These are phyloP conservation scores for Epichloe sibirici DNA, from an alignment of 2,329 filamentous ascomycete genomes.

Conservation along the genomic window DNA sequence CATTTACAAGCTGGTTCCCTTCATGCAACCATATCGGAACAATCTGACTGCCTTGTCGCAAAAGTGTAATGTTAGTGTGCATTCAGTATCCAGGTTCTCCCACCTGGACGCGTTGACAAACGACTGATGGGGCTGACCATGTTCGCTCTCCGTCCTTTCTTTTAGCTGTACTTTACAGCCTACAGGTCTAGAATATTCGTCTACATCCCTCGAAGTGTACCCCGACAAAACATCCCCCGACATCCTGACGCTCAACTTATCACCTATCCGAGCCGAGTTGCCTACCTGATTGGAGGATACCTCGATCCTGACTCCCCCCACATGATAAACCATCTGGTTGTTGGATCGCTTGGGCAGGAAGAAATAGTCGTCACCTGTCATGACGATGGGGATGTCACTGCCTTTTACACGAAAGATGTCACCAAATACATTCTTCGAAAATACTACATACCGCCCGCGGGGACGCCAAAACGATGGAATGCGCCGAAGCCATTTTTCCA, in stretches of 20 bases:
- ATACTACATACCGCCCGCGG: not conserved
- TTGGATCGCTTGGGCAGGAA: constrained; percentile 55
- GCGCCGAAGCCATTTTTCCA: constrained; percentile 48
- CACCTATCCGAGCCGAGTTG: constrained; percentile 28
- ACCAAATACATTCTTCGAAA: constrained; percentile 28
- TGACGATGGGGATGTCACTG: constrained; percentile 65
- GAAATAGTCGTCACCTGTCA: constrained; percentile 58
- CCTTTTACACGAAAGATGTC: constrained; percentile 51
- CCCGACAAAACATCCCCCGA: constrained; percentile 33
- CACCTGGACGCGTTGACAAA: too few relatives aligned
- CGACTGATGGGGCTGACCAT: constrained; percentile 2
- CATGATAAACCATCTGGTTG: constrained; percentile 55
- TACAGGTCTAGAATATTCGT: constrained; percentile 46
- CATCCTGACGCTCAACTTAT: constrained; percentile 38
- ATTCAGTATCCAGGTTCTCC: not conserved
- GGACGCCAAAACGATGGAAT: constrained; percentile 4
- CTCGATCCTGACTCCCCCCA: constrained; percentile 43
- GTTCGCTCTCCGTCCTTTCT: not conserved
- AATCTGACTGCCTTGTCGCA: constrained; percentile 49
- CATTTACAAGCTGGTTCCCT: constrained; percentile 19
- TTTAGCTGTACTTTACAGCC: constrained; percentile 47
- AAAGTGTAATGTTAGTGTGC: constrained; percentile 34
- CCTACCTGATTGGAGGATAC: constrained; percentile 33
- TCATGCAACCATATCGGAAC: constrained; percentile 31
- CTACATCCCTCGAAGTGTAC: constrained; percentile 36